Conservation (phyloP, 1,284 basidiomycete species). For the Leccinum cinnamomeum region DNA sequence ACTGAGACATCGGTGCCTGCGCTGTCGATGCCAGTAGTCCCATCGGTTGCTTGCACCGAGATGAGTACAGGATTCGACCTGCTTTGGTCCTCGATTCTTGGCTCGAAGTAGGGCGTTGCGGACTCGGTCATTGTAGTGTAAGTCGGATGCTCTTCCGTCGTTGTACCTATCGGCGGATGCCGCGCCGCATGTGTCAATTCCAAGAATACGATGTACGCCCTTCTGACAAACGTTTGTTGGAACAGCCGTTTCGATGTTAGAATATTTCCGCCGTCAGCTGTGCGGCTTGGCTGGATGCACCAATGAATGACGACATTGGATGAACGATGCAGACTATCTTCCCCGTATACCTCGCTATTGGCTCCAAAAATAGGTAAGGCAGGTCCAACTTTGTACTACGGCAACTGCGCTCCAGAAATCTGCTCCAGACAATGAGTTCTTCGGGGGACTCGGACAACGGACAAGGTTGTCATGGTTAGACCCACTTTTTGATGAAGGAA, state of each 20-base stretch:
- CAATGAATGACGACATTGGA: neutral
- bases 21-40: neutral
- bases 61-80: neutral
- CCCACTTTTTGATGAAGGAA: neutral
- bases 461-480: neutral
- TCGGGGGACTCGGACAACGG: neutral
- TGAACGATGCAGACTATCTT: neutral
- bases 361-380: neutral
- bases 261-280: neutral
- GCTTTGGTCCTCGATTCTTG: neutral
- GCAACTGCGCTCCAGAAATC: neutral
- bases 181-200: slow-evolving; percentile 1
- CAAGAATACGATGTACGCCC: slow-evolving; percentile 8
- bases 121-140: neutral
- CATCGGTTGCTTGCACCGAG: neutral
- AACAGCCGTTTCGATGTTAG: neutral
- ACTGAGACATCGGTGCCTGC: slow-evolving; percentile 16
- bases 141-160: neutral
- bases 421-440: neutral
- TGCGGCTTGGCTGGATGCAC: neutral
- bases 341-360: slow-evolving; percentile 1
- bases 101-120: neutral
- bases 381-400: neutral
- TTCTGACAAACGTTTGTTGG: neutral
- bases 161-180: slow-evolving; percentile 8